Conservation (phyloP, 192 early-diverging fungal species). For the Coemansia sp. region DNA sequence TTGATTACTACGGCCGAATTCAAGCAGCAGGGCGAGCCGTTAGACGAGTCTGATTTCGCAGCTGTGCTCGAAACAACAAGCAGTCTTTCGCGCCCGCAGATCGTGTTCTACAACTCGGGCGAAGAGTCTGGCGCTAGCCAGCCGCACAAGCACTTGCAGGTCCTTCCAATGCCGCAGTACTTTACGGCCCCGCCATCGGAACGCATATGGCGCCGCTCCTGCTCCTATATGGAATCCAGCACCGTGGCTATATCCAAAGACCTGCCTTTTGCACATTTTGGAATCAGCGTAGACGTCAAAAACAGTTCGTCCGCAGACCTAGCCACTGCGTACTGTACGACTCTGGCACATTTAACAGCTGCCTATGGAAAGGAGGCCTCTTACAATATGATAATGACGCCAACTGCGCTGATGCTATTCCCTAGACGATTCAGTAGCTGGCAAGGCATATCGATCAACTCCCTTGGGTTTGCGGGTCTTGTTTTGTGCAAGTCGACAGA, state of each 20-base stretch:
- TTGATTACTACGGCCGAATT: conserved; percentile 56
- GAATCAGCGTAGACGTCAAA: conserved; percentile 16
- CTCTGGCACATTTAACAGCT: conserved; percentile 14
- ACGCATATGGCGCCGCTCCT: conserved; percentile 23
- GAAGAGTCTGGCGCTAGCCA: conserved; percentile 53
- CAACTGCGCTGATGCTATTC: conserved; percentile 55
- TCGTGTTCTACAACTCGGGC: conserved; percentile 54
- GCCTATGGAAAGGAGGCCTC: conserved; percentile 31
- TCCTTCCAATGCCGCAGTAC: conserved; percentile 54
- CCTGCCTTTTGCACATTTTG: conserved; percentile 48
- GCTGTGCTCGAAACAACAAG: conserved; percentile 23
- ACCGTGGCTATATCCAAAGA: conserved; percentile 10
- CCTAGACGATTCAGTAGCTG: conserved; percentile 47
- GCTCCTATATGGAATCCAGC: conserved; percentile 11
- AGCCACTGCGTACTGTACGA: conserved; percentile 17
- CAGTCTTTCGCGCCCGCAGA: conserved; percentile 24
- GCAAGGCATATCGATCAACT: conserved; percentile 57
- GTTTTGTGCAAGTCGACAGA: conserved; percentile 56
- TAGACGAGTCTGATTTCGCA: conserved; percentile 30
- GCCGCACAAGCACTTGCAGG: conserved; percentile 67
- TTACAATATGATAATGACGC: conserved; percentile 61
- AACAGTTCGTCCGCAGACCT: conserved; percentile 1
- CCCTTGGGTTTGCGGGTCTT: conserved; percentile 64
- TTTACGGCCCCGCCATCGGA: conserved; percentile 21
- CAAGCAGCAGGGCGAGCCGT: conserved; percentile 54